Conservation (phyloP, 495 filamentous ascomycete genomes). For the Zalerion maritima region DNA sequence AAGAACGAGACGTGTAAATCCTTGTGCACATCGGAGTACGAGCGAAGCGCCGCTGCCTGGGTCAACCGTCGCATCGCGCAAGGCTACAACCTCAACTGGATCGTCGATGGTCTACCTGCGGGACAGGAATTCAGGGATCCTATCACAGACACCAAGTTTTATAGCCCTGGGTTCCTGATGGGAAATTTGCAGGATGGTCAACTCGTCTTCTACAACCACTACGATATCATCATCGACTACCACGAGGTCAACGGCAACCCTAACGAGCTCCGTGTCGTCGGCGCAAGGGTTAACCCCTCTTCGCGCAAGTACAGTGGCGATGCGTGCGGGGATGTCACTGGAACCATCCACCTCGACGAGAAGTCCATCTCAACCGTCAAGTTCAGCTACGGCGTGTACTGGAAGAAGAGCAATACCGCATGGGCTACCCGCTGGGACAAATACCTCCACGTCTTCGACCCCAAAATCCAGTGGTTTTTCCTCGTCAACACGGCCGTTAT, state of each 20-base stretch:
- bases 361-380: conserved; percentile 38
- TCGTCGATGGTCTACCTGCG: conserved; percentile 85
- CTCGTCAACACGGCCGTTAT: conserved; percentile 89
- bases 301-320: conserved; percentile 50
- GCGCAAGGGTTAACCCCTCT: conserved; percentile 69
- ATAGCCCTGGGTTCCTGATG: conserved; percentile 76
- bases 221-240: conserved; percentile 86
- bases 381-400: conserved; percentile 86
- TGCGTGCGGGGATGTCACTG: conserved; percentile 41
- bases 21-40: conserved; percentile 55
- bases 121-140: conserved; percentile 62
- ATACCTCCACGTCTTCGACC: conserved; percentile 88
- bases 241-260: conserved; percentile 48
- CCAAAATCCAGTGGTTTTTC: conserved; percentile 96
- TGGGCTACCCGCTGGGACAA: conserved; percentile 98
- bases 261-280: conserved; percentile 71
- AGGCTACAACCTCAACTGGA: conserved; percentile 84
- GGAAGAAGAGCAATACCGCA: conserved; percentile 59
- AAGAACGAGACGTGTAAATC: conserved; percentile 75
- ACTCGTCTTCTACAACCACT: conserved; percentile 74
- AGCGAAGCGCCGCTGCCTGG: conserved; percentile 54
- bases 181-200: conserved; percentile 42
- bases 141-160: conserved; percentile 59
- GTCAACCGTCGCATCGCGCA: conserved; percentile 69
- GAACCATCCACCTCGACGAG: conserved; percentile 46